Evolutionary conservation across 2,329 filamentous ascomycete species (phyloP), one percentile per base, ranked within the genome.

Genomic region (Colletotrichum agaves): DNA sequence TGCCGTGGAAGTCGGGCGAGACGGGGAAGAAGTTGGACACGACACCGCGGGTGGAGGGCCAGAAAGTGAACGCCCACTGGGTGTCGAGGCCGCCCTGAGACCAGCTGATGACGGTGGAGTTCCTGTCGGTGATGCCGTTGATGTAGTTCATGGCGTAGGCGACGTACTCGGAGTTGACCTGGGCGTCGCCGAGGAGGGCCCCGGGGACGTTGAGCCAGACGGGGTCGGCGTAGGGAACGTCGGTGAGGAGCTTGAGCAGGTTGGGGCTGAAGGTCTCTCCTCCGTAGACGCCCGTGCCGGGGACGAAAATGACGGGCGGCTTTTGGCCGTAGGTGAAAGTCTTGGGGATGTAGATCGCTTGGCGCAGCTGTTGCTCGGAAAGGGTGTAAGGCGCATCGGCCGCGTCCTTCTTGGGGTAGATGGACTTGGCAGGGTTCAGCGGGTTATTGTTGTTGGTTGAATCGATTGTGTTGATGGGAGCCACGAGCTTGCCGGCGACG

Each of bases 121-220:
- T 78, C 21, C 76, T 73, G 49, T 71, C 69, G 47, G 77, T 79
- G 68, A 85, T 75, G 37, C 74, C 77, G 31, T 78, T 75, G 64
- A 88, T 79, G 75, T 88, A 88, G 76, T 88, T 85, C 67, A 88
- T 84, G 5, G 86, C 85, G 73, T 89, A 88, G 3, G 85, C 84
- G 43, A 86, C 81, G 70, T 85, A 87, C 73, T 88, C 86, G 4
- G 83, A 76, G 70, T 84, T 88, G 31, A 76, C 69, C 70, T 88
- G 86, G 0, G 79, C 80, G 64, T 89, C 85, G 21, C 70, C 75
- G 10, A 86, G 76, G 41, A 83, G 78, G 43, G 78, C 77, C 1
- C 75, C 75, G 0, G 86, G 85, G 13, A 88, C 79, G 71, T 88
- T 88, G 19, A 89, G 76, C 82, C 85, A 88, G 17, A 87, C 81